Base-by-base conservation (phyloP, 306 rosid genomes). In the Sicyos edulis region DNA sequence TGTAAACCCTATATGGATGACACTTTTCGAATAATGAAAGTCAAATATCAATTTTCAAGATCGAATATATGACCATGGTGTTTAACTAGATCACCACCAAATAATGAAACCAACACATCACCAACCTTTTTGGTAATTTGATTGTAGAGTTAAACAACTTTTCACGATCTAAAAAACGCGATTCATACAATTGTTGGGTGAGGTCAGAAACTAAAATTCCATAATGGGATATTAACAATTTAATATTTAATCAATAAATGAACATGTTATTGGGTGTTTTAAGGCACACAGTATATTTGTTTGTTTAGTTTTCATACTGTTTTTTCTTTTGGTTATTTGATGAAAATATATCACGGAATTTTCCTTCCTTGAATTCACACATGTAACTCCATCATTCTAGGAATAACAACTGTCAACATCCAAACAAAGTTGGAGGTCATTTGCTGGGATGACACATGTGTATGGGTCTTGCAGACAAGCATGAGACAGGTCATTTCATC, bases 341-440 rank as follows among this genome's bases (percentile, higher is more conserved):
- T 16, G 50, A 63, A 62, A 47, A 29, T 19, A 6, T 37, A n/a
- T n/a, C 49, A 37, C 0, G 21, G 15, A 26, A 1, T 60, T 29
- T 29, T 47, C 10, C 6, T 2, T 47, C 37, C 2, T 26, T 6
- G 3, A 4, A 5, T 19, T 11, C 2, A 11, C 32, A 29, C 32
- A 60, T 26, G 20, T 12, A 19, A 3, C 29, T 55, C 29, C 60
- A n/a, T 55, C 26, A 55, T 55, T 55, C 60, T 19, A 17, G 60
- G 60, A 56, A 34, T 32, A 56, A 56, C 10, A 47, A 56, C 34
- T 56, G 32, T 62, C 47, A 0, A 62, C 24, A 7, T 62, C 49
- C 20, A 32, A 60, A 57, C 67, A 60, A 60, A 60, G 12, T 60
- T 60, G 67, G 67, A 62, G 11, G 69, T 19, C 24, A 34, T 32